Evolutionary conservation across 2,329 filamentous ascomycete species (phyloP).

Genomic region (Penicillium sp.): DNA sequence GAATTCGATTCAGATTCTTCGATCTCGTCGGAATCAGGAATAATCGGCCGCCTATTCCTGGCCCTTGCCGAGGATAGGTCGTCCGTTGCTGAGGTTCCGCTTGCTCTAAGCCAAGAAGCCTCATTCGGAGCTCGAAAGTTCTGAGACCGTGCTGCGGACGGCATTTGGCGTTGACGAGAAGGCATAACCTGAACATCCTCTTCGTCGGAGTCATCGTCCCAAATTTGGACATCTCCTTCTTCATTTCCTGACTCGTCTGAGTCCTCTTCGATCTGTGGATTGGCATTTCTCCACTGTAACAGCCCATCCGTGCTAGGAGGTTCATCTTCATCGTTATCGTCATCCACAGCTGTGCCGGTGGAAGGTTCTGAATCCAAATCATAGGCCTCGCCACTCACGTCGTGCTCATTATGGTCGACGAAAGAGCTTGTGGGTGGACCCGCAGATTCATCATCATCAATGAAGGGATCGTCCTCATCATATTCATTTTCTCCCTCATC

Average conservation of each 20-base stretch:
- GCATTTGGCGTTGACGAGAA: not conserved
- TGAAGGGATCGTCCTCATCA: constrained; percentile 37
- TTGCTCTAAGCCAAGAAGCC: constrained; percentile 5
- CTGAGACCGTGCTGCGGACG: not conserved
- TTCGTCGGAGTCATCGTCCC: constrained; percentile 6
- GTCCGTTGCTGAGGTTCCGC: not conserved
- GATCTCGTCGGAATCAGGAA: not conserved
- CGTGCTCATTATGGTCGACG: not conserved
- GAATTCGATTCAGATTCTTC: constrained; percentile 4
- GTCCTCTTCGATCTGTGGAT: constrained; percentile 2
- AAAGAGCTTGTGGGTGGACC: constrained; percentile 5
- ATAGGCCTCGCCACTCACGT: constrained; percentile 12
- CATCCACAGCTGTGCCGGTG: constrained; percentile 37
- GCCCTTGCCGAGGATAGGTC: no score
- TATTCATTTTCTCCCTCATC: constrained; percentile 31
- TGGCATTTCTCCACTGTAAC: constrained; percentile 9
- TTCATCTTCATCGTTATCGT: constrained; percentile 10
- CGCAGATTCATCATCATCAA: constrained; percentile 34
- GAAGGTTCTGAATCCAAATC: constrained; percentile 34
- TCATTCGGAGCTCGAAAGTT: constrained; percentile 2
- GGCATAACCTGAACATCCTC: not conserved
- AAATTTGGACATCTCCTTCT: constrained; percentile 9
- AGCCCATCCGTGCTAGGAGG: constrained; percentile 4
- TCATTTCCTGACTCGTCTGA: constrained; percentile 18
- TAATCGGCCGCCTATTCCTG: not conserved